Base-by-base conservation (phyloP, 768 basidiomycete species). In the Lenzites betulinus region DNA sequence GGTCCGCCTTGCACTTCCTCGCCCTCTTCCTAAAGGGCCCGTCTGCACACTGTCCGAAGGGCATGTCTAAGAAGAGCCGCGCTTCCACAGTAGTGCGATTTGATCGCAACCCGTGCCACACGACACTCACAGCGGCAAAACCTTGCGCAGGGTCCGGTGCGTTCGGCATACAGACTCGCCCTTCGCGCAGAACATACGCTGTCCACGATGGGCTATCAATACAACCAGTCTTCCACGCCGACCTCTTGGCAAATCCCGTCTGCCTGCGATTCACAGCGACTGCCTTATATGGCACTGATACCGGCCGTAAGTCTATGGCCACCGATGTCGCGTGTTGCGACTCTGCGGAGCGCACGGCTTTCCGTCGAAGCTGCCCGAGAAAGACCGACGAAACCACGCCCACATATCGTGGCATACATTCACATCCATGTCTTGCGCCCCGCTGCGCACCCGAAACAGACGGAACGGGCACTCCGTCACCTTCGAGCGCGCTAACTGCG, bases 391-490 rank as follows among this genome's bases (percentile, higher is more conserved):
- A 11, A 4, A 33, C 30, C 30, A 33, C 30, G 30, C 30, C 30
- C n/a, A n/a, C n/a, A n/a, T n/a, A n/a, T n/a, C n/a, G n/a, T n/a
- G n/a, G n/a, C n/a, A n/a, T n/a, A 33, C 30, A 11, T 33, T 33
- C 38, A 13, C 38, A 18, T 13, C 51, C 15, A 2, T 3, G 12
- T 25, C 11, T 41, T 8, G 36, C 23, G 7, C 11, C 7, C 22
- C 46, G 22, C 46, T 49, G 59, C 52, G 41, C 33, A 20, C 25
- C 60, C 54, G 60, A 61, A 28, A 9, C 30, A 5, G 41, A 44
- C 60, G 60, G 53, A 44, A 42, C 54, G 60, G 60, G 30, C 41
- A 33, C n/a, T 50, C 60, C 60, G 60, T 25, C 42, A 7, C 54
- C 54, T 55, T 56, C 60, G 60, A 55, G 47, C 18, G 60, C 60